These are phyloP conservation scores for Porodaedalea pini DNA, from an alignment of 1,284 basidiomycete species.

Conservation along the genomic window DNA sequence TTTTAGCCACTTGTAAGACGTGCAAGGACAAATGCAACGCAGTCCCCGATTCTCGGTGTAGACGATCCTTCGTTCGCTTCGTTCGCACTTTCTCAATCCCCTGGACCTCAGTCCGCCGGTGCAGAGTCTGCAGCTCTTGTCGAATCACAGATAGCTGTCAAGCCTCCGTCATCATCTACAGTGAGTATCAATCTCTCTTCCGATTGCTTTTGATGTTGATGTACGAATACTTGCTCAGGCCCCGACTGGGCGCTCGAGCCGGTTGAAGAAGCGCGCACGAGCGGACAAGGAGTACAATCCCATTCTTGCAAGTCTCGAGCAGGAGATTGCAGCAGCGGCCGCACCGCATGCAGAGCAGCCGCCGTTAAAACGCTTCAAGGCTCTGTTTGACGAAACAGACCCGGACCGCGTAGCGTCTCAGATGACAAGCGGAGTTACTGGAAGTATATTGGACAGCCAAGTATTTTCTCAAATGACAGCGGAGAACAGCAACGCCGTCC, in stretches of 20 bases:
- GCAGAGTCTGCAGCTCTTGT: constrained; percentile 4
- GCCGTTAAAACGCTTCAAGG: constrained; percentile 64
- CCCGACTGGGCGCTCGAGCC: neutral
- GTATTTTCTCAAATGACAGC: constrained; percentile 18
- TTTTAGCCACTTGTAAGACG: constrained; percentile 27
- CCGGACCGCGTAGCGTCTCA: constrained; percentile 38
- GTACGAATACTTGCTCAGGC: neutral
- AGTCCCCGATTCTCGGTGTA: constrained; percentile 22
- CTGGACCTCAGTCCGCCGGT: neutral
- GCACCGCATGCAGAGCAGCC: constrained; percentile 38
- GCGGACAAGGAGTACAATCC: constrained; percentile 12
- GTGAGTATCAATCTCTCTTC: neutral
- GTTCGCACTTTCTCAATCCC: constrained; percentile 10
- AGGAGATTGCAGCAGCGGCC: constrained; percentile 12
- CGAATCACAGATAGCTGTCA: constrained; percentile 4
- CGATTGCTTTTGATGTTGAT: neutral
- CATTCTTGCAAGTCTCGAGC: constrained; percentile 16
- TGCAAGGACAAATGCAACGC: constrained; percentile 22
- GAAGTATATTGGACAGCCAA: constrained; percentile 20
- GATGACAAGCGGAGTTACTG: neutral
- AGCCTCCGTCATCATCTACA: constrained; percentile 30
- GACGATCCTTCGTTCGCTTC: constrained; percentile 26
- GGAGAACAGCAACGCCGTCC: constrained; percentile 23
- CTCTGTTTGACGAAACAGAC: constrained; percentile 64
- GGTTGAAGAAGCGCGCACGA: constrained; percentile 17